These are phyloP conservation scores for Tolypocladium tropicale DNA, from an alignment of 2,329 filamentous ascomycete genomes.

Conservation along the genomic window DNA sequence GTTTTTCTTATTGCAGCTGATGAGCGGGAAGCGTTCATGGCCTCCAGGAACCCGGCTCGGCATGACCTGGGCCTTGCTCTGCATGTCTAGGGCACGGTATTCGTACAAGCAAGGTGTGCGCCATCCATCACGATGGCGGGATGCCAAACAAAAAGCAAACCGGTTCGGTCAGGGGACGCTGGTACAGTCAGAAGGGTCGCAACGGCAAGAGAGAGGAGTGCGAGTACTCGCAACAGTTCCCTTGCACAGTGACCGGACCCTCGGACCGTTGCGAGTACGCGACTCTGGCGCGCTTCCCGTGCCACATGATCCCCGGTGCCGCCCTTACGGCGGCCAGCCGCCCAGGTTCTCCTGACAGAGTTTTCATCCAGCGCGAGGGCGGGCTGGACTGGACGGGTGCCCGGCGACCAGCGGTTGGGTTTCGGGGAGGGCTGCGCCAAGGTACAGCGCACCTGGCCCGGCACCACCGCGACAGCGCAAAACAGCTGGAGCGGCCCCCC, in stretches of 20 bases:
- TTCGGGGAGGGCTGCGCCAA: neutral
- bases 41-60: neutral
- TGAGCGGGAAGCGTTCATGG: neutral
- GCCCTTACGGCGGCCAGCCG: slow-evolving; percentile 10
- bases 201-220: neutral
- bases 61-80: neutral
- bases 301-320: slow-evolving; percentile 10
- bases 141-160: slow-evolving; percentile 1
- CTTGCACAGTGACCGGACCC: neutral
- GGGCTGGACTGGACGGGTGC: neutral
- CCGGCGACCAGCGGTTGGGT: neutral
- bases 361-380: slow-evolving; percentile 12
- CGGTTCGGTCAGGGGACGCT: neutral
- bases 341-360: slow-evolving; percentile 21
- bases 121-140: neutral
- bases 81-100: slow-evolving; percentile 1
- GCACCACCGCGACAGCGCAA: neutral
- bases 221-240: neutral
- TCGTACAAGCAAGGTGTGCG: slow-evolving; percentile 3
- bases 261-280: neutral
- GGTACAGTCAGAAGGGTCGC: slow-evolving; percentile 1
- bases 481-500: neutral
- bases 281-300: slow-evolving; percentile 4
- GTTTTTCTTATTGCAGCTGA: neutral
- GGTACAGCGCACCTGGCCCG: neutral